phyloP scores from a whole-genome alignment of 306 rosid species.

The Cajanus cajan region DNA sequence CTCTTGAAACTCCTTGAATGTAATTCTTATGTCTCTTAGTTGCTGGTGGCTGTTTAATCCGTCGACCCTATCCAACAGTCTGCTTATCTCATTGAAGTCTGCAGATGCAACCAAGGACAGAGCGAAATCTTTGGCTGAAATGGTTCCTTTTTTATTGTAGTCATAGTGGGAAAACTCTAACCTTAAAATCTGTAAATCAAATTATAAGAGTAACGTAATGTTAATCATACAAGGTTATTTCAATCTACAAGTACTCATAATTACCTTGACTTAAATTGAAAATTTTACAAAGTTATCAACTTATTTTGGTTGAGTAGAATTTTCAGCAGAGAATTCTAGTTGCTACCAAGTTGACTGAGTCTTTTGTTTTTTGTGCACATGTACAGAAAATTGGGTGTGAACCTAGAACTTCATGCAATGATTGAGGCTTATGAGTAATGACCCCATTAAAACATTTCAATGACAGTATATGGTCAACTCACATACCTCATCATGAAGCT shows the following conservation, averaged over 20 bases:
- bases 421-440: not conserved
- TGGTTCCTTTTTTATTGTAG: conserved; percentile 49
- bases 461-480: not conserved
- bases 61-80: conserved; percentile 60
- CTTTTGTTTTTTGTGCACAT: not conserved
- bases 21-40: conserved; percentile 41
- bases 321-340: not conserved
- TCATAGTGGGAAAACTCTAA: conserved; percentile 82
- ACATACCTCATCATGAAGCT: conserved; percentile 67
- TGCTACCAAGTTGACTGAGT: not conserved
- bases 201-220: not conserved
- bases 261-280: not conserved
- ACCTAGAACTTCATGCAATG: too few relatives aligned
- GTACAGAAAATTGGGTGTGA: too few relatives aligned
- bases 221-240: not conserved
- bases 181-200: conserved; percentile 52
- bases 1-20: conserved; percentile 64
- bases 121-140: conserved; percentile 77
- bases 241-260: not conserved
- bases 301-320: not conserved
- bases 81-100: conserved; percentile 61
- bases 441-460: not conserved
- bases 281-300: not conserved
- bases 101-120: conserved; percentile 85
- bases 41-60: conserved; percentile 37